Base-by-base conservation (phyloP, 768 basidiomycete species). In the Amanita molliuscula region DNA sequence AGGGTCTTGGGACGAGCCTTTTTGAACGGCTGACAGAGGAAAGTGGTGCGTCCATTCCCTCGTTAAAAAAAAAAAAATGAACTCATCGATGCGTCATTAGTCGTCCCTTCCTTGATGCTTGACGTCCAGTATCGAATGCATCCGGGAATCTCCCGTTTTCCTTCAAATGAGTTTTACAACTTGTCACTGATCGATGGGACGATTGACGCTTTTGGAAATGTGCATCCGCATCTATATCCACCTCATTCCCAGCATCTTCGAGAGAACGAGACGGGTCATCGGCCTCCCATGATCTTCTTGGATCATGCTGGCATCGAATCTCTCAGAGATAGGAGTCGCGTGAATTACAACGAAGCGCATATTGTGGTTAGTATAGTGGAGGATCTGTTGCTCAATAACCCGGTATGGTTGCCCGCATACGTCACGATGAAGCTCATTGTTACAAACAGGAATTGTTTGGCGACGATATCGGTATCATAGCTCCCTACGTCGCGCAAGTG, bases 121-220 rank as follows among this genome's bases (percentile, higher is more conserved):
- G 85, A 95, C 60, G 76, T 80, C n/a, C 93, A 97, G 66, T 97
- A 96, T 58, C 82, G 93, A 31, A 97, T 97, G 93, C 91, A 94
- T 58, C 94, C 93, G 10, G 71, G 72, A 33, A 92, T 97, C 57
- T 89, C 93, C 1, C 73, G 73, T 18, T 97, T 97, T 69, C 91
- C 94, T 8, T 82, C 86, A 33, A 62, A 70, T 23, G 84, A 90
- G 53, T 96, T 96, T 62, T 97, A 97, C 68, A 69, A 79, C 37
- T 69, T 71, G 23, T 70, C 74, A 1, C 61, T 96, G 41, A 72
- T 70, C 36, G 85, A 95, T 61, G 91, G 91, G 13, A 92, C 88
- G 1, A 75, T 84, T 20, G 79, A 82, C 53, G 61, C 56, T 4
- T 54, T 51, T 26, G 75, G 76, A n/a, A 71, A 72, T 43, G 62